These are phyloP conservation scores for Carex littledalei DNA, from an alignment of 176 grass and related monocot species.

Conservation along the genomic window DNA sequence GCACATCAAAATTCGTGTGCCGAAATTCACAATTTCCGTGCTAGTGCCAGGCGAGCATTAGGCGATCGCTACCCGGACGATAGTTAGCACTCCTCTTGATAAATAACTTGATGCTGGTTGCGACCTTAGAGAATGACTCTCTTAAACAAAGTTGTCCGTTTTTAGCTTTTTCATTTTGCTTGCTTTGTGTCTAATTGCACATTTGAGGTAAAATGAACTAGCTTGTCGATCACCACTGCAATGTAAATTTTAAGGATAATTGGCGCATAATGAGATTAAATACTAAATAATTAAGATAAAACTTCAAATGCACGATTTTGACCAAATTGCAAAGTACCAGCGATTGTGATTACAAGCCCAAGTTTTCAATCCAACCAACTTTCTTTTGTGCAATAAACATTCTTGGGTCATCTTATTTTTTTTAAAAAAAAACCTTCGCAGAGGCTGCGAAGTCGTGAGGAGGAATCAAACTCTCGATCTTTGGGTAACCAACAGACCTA, in stretches of 20 bases:
- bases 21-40: too few species aligned
- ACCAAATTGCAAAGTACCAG: background rate
- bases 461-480: too few species aligned
- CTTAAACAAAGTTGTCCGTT: background rate
- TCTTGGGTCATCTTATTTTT: background rate
- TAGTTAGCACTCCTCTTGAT: background rate
- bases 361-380: background rate
- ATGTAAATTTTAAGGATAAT: background rate
- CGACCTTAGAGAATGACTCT: background rate
- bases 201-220: background rate
- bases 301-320: background rate
- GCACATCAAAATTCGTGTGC: too few species aligned
- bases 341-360: too few species aligned
- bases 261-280: background rate
- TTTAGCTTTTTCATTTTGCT: background rate
- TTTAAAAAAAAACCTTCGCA: too few species aligned
- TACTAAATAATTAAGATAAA: background rate
- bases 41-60: too few species aligned
- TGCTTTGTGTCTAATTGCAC: background rate
- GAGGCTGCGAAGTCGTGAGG: too few species aligned
- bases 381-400: background rate
- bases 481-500: too few species aligned
- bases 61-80: too few species aligned
- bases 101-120: background rate
- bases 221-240: background rate